Percentiles rank a stretch among this genome's conserved stretches.
phyloP scores from a whole-genome alignment of 768 basidiomycete species.

The Megacollybia marginata region DNA sequence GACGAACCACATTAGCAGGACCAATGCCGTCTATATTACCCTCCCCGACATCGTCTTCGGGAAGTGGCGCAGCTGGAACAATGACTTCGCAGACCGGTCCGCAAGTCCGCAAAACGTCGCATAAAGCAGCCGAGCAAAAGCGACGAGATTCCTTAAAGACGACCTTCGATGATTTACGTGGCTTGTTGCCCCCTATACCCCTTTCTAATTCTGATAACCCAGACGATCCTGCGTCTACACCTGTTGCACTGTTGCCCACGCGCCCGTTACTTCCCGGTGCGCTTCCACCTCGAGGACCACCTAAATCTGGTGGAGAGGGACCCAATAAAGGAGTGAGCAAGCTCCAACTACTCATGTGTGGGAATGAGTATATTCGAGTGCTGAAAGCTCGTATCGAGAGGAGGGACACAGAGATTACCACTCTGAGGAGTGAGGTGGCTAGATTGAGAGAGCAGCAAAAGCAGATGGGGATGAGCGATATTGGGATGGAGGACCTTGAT shows the following conservation, averaged over 20 bases:
- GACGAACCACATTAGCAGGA: too few relatives aligned
- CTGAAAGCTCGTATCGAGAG: constrained; percentile 73
- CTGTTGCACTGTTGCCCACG: neutral
- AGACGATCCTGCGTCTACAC: constrained; percentile 31
- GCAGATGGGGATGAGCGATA: constrained; percentile 21
- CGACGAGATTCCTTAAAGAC: constrained; percentile 94
- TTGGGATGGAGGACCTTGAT: constrained; percentile 34
- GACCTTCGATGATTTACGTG: constrained; percentile 80
- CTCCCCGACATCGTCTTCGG: too few relatives aligned
- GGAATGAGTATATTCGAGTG: constrained; percentile 79
- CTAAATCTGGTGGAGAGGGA: constrained; percentile 79
- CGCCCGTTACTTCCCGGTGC: constrained; percentile 74
- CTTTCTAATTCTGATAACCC: constrained; percentile 69
- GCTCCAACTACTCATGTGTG: constrained; percentile 83
- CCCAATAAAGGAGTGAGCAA: constrained; percentile 95
- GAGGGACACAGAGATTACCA: constrained; percentile 71
- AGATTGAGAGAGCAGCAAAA: constrained; percentile 38
- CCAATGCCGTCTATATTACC: too few relatives aligned
- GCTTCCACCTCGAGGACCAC: constrained; percentile 83
- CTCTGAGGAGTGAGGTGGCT: constrained; percentile 58
- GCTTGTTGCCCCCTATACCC: constrained; percentile 82
- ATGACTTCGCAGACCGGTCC: constrained; percentile 1
- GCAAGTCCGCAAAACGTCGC: constrained; percentile 60
- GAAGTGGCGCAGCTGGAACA: constrained; percentile 11
- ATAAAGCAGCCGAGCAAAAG: constrained; percentile 97